Evolutionary conservation across 1,139 yeast species (phyloP), one percentile per base, ranked within the genome.

Genomic region (Zygotorulaspora mrakii): DNA sequence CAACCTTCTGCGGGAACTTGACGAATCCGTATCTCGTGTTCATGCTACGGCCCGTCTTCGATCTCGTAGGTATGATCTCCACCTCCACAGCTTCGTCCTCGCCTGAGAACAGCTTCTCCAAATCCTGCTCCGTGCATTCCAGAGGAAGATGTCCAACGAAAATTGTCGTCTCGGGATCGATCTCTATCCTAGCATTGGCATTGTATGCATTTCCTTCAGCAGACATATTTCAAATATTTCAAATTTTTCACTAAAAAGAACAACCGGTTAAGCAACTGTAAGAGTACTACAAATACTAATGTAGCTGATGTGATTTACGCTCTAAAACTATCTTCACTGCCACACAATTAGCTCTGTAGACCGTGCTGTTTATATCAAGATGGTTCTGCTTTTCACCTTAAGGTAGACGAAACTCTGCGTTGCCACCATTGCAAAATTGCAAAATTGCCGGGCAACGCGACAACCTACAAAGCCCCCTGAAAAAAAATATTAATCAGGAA

Each of bases 101-200:
- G 6, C 46, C 54, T 14, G 46, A 46, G 31, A 60, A 60, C 14
- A 60, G 42, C 5, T 50, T 31, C 30, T 49, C 45, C 32, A 60
- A 37, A 41, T 59, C 64, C 12, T 55, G 55, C 31, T 48, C 56
- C 27, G 53, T 53, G 29, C 54, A 49, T 25, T 57, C 61, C 17
- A 52, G 50, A n/a, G 63, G 53, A 25, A 60, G 55, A 33, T 58
- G 57, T 32, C 63, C 64, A 30, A 60, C 53, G 39, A 60, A 60
- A 22, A 60, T 51, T 8, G 64, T 57, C n/a, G 57, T 55, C 31
- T 58, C 61, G 22, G 65, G 64, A 37, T 60, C 61, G 31, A 57
- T 55, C 18, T 37, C 46, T 12, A 49, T 38, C 39, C 35, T 43
- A 25, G 46, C 39, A 27, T 30, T 38, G 23, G 40, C 35, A 20